A percentile compares a stretch with the other conserved stretches of the same genome.
Conservation (phyloP, 1,139 yeast species). For the Pichia sp. region DNA sequence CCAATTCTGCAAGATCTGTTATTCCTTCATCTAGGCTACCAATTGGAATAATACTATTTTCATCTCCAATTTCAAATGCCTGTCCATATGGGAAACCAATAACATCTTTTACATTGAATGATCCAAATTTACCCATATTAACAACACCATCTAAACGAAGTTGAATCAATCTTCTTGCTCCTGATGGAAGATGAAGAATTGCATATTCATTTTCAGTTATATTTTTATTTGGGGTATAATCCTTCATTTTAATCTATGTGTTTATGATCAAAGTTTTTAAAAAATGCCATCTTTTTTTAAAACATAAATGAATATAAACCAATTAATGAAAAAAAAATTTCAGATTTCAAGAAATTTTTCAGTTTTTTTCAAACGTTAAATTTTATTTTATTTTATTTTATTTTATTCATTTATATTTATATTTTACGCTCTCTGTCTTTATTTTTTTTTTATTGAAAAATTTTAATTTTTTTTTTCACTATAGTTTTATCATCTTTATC, state of each 20-base stretch:
- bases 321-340: too few species aligned
- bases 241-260: neutral
- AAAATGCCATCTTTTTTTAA: neutral
- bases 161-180: slow-evolving; percentile 64
- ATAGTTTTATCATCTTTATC: slow-evolving; percentile 9
- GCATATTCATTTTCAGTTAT: slow-evolving; percentile 47
- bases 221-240: slow-evolving; percentile 25
- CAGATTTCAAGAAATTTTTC: too few species aligned
- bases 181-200: slow-evolving; percentile 73
- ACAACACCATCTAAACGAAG: slow-evolving; percentile 54
- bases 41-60: slow-evolving; percentile 46
- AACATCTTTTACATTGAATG: slow-evolving; percentile 66
- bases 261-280: neutral
- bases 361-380: too few species aligned
- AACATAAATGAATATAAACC: too few species aligned
- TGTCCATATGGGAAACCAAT: slow-evolving; percentile 83
- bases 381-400: too few species aligned
- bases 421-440: too few species aligned
- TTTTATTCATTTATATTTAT: too few species aligned
- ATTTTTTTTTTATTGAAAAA: too few species aligned
- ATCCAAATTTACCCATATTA: slow-evolving; percentile 85
- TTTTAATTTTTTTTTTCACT: too few species aligned
- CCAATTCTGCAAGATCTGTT: slow-evolving; percentile 17
- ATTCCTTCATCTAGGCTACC: slow-evolving; percentile 30
- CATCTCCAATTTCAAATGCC: slow-evolving; percentile 74